Conservation (phyloP, 148 eudicot species). For the Chenopodium formosanum region DNA sequence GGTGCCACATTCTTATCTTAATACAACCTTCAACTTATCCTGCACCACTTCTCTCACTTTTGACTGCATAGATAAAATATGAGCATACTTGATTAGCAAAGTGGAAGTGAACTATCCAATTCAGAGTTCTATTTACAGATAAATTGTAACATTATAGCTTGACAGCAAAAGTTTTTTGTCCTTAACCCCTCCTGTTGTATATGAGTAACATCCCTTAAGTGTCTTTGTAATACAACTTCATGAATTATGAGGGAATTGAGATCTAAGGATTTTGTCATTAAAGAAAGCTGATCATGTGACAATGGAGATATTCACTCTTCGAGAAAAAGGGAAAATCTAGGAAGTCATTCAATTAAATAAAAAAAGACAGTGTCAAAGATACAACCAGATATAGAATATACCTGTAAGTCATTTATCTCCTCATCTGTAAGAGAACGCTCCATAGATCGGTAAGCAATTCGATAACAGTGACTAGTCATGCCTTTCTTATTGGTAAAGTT, state of each 20-base stretch:
- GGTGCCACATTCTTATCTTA: conserved; percentile 51
- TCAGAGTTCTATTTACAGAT: not conserved
- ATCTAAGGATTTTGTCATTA: not conserved
- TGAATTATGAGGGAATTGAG: not conserved
- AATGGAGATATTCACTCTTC: not conserved
- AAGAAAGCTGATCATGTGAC: not conserved
- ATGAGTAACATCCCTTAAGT: not conserved
- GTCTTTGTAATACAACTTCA: not conserved
- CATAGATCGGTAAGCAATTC: conserved; percentile 92
- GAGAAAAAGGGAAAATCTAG: not conserved
- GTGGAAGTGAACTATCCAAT: not conserved
- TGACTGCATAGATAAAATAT: conserved; percentile 51
- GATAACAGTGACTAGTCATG: conserved; percentile 94
- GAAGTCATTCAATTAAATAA: not conserved
- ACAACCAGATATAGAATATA: conserved; percentile 24
- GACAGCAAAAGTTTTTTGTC: not conserved
- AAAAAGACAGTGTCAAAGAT: not conserved
- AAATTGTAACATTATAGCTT: no score
- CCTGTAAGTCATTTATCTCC: conserved; percentile 91
- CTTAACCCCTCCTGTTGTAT: not conserved
- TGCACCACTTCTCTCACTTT: conserved; percentile 77
- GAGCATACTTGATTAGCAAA: conserved; percentile 6
- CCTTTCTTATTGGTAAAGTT: conserved; percentile 89
- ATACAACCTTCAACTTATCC: conserved; percentile 71
- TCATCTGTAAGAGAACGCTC: conserved; percentile 95